These are phyloP conservation scores for Melanomma pulvis-pyrius DNA, from an alignment of 495 filamentous ascomycete genomes.

Conservation along the genomic window DNA sequence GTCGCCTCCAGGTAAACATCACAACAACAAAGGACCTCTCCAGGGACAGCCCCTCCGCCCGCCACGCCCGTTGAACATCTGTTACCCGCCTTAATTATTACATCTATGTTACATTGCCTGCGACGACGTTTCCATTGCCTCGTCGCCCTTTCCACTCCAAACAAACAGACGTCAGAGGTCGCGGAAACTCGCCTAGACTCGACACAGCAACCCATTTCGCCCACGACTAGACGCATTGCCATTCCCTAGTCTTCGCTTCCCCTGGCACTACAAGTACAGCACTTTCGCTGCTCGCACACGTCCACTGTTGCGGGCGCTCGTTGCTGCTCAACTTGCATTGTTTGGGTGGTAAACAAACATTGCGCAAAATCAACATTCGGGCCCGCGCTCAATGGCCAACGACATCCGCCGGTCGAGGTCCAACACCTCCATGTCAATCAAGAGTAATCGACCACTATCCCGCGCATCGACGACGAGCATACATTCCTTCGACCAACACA, in stretches of 20 bases:
- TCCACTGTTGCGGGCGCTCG: not conserved
- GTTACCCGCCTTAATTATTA: not conserved
- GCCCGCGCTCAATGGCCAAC: conserved; percentile 23
- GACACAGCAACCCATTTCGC: not conserved
- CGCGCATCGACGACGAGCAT: conserved; percentile 81
- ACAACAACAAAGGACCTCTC: not conserved
- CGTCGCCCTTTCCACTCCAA: not conserved
- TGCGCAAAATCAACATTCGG: not conserved
- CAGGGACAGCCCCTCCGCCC: not conserved
- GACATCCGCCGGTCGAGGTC: conserved; percentile 55
- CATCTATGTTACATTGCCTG: not conserved
- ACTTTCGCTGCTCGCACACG: not conserved
- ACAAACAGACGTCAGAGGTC: not conserved
- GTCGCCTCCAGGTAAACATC: conserved; percentile 7
- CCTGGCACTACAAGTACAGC: not conserved
- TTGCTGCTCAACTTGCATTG: conserved; percentile 17
- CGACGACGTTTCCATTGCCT: conserved; percentile 1
- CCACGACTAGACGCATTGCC: not conserved
- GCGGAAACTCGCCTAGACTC: not conserved
- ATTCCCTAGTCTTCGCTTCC: not conserved
- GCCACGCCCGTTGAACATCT: not conserved
- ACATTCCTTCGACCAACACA: conserved; percentile 32
- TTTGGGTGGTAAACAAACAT: conserved; percentile 27
- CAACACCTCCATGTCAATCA: conserved; percentile 58
- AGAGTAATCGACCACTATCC: conserved; percentile 68